Percentiles rank a stretch among this genome's conserved stretches.
Evolutionary conservation across 345 rosid genomes (phyloP).

Genomic region (Firmiana major): DNA sequence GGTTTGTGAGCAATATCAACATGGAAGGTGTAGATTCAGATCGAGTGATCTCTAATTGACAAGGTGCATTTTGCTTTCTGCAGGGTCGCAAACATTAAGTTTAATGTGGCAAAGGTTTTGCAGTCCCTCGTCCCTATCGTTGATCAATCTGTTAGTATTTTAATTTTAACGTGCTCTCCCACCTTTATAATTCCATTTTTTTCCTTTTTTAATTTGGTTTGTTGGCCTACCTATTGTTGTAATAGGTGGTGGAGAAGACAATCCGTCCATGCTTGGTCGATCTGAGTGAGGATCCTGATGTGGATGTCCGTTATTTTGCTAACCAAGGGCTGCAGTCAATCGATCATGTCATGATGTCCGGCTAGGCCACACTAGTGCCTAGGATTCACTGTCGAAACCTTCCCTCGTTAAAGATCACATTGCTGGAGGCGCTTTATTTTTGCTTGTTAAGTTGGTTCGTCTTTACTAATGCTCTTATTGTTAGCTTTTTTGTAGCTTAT

Average conservation of each 20-base stretch:
- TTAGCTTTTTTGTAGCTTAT: not conserved
- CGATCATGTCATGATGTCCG: constrained; percentile 75
- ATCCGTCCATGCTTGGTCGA: constrained; percentile 79
- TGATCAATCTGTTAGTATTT: constrained; percentile 66
- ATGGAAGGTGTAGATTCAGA: not conserved
- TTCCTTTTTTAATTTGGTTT: not conserved
- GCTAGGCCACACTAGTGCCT: constrained; percentile 23
- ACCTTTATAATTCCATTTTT: not conserved
- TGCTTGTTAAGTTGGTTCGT: not conserved
- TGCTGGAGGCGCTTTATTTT: not conserved
- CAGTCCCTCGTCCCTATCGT: constrained; percentile 87
- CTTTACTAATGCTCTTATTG: not conserved
- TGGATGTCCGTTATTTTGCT: constrained; percentile 84
- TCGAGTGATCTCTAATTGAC: constrained; percentile 15
- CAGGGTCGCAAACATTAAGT: constrained; percentile 97
- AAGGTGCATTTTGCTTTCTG: constrained; percentile 2
- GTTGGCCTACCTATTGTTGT: not conserved
- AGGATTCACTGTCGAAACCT: not conserved
- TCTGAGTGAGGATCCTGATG: constrained; percentile 89
- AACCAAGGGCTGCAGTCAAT: constrained; percentile 77
- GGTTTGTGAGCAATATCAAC: constrained; percentile 33
- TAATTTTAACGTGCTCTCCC: not conserved
- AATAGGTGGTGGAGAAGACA: constrained; percentile 70
- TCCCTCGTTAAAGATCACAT: not conserved
- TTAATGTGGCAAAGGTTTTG: constrained; percentile 91